phyloP scores from a whole-genome alignment of 2,329 filamentous ascomycete species.

The Zymoseptoria brevis region DNA sequence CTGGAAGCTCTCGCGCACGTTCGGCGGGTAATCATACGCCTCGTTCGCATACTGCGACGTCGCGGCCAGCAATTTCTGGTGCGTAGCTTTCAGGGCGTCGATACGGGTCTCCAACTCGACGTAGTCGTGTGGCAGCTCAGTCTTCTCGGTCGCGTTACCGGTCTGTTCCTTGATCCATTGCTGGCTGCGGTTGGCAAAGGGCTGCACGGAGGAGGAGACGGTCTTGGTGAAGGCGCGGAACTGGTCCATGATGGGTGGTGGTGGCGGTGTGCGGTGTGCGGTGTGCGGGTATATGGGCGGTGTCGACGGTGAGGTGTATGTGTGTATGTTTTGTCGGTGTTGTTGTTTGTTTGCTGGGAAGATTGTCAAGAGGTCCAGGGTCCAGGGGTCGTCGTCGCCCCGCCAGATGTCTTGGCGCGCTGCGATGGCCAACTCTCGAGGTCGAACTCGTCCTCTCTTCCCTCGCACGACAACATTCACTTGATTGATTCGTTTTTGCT shows the following conservation, averaged over 20 bases:
- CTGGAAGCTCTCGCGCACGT: constrained; percentile 95
- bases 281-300: background rate
- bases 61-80: constrained; percentile 93
- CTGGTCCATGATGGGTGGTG: constrained; percentile 53
- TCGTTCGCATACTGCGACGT: constrained; percentile 93
- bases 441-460: background rate
- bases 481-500: background rate
- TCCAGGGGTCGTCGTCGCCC: background rate
- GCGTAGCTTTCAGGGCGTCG: constrained; percentile 92
- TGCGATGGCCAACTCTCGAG: background rate
- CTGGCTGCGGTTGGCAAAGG: constrained; percentile 86
- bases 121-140: constrained; percentile 93
- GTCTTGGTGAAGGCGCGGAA: constrained; percentile 52
- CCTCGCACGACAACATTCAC: background rate
- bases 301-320: background rate
- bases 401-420: background rate
- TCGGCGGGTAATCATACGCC: constrained; percentile 86
- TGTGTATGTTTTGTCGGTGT: background rate
- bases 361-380: background rate
- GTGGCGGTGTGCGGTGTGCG: background rate
- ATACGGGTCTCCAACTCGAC: constrained; percentile 98
- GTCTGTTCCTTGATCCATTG: constrained; percentile 98
- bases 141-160: constrained; percentile 94
- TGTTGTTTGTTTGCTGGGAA: background rate
- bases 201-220: constrained; percentile 74